Conservation (phyloP, 768 basidiomycete species). For the Lentinula aciculospora region DNA sequence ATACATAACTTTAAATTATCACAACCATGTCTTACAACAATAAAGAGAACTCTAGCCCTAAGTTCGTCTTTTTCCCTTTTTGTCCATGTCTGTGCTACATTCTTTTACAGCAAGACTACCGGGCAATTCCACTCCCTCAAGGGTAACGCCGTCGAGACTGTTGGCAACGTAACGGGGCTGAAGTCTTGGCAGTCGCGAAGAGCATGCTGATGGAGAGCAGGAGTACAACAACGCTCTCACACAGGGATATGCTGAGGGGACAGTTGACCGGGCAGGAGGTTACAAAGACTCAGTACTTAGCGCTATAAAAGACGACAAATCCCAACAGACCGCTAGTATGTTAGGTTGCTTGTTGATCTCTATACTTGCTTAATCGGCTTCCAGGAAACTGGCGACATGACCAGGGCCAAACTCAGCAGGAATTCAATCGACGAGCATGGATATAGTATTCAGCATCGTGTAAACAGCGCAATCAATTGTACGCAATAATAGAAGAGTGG, state of each 20-base stretch:
- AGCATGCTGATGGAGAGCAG: constrained; percentile 31
- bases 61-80: not conserved
- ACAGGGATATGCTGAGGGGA: not conserved
- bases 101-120: not conserved
- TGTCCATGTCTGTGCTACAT: too few species aligned
- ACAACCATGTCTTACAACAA: not conserved
- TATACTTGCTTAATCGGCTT: not conserved
- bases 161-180: constrained; percentile 28
- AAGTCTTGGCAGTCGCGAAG: constrained; percentile 24
- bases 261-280: not conserved
- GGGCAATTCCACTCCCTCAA: constrained; percentile 1
- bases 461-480: too few species aligned
- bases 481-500: too few species aligned
- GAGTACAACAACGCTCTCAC: constrained; percentile 12
- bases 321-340: not conserved
- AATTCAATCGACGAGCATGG: not conserved
- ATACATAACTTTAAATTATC: not conserved
- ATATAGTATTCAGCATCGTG: too few species aligned
- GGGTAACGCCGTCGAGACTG: not conserved
- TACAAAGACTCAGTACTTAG: not conserved
- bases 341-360: not conserved
- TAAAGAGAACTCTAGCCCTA: not conserved
- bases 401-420: not conserved
- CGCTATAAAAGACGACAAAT: not conserved
- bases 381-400: not conserved